phyloP scores from a whole-genome alignment of 1,284 basidiomycete species.

The Rhodotorula sp. region DNA sequence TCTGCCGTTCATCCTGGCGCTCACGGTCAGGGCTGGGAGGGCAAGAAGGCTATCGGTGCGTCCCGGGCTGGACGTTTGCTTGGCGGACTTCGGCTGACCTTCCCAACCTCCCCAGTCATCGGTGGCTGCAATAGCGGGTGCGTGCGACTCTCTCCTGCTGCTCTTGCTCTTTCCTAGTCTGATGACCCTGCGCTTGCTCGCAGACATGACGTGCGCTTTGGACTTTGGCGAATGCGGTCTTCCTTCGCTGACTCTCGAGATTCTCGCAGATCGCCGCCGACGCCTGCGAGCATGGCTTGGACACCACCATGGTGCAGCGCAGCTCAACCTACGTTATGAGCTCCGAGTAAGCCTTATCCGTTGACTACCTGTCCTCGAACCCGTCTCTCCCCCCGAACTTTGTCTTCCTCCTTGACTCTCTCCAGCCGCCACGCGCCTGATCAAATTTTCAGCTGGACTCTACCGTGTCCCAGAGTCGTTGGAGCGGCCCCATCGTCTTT shows the following conservation, averaged over 20 bases:
- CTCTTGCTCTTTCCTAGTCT: not conserved
- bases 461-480: too few relatives aligned
- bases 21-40: conserved; percentile 37
- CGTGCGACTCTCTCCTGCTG: not conserved
- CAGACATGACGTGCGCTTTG: not conserved
- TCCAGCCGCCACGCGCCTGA: too few relatives aligned
- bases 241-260: not conserved
- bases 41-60: conserved; percentile 47
- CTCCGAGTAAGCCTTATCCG: conserved; percentile 5
- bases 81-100: not conserved
- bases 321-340: conserved; percentile 48
- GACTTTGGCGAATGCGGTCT: too few relatives aligned
- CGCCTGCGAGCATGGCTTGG: conserved; percentile 46
- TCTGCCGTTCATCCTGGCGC: conserved; percentile 44
- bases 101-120: not conserved
- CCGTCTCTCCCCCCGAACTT: too few relatives aligned
- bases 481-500: too few relatives aligned
- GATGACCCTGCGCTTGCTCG: not conserved
- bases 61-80: too few relatives aligned
- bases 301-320: conserved; percentile 48
- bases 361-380: not conserved
- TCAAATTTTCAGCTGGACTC: too few relatives aligned
- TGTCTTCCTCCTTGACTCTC: not conserved
- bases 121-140: conserved; percentile 15
- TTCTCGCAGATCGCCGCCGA: conserved; percentile 39